A percentile compares a stretch with the other conserved stretches of the same genome.
phyloP scores from a whole-genome alignment of 139 green algal species.

The Chlorella sp. region DNA sequence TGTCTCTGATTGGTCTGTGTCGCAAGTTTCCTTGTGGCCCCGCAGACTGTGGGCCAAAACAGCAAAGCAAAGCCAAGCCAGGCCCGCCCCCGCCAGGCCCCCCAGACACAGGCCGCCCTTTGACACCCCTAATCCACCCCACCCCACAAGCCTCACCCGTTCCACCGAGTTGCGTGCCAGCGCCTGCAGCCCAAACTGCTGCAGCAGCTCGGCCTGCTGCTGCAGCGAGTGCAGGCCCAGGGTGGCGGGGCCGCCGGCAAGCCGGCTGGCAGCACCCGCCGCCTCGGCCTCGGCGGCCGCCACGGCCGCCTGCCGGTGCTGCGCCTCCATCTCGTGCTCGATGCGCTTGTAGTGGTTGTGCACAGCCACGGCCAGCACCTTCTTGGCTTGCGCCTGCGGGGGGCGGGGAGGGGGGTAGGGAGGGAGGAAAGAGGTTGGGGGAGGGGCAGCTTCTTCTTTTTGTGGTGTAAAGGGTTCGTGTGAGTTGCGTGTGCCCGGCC shows the following conservation, averaged over 20 bases:
- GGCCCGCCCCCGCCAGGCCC: no score
- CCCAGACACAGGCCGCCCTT: no score
- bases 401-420: background rate
- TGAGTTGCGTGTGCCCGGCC: conserved; percentile 88
- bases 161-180: background rate
- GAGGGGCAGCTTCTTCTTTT: no score
- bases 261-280: background rate
- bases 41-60: no score
- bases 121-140: no score
- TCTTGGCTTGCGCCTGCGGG: conserved; percentile 68
- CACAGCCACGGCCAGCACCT: conserved; percentile 84
- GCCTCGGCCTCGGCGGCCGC: conserved; percentile 6
- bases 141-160: background rate
- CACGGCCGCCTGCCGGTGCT: conserved; percentile 3
- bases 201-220: background rate
- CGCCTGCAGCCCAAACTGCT: background rate
- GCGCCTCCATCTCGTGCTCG: conserved; percentile 49
- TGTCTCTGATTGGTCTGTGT: no score
- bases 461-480: no score
- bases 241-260: background rate
- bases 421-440: background rate
- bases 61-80: no score
- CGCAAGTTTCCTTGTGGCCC: no score
- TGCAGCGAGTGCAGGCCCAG: background rate
- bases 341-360: conserved; percentile 94